phyloP scores from a whole-genome alignment of 129 eudicot species.

The Deinandra increscens region DNA sequence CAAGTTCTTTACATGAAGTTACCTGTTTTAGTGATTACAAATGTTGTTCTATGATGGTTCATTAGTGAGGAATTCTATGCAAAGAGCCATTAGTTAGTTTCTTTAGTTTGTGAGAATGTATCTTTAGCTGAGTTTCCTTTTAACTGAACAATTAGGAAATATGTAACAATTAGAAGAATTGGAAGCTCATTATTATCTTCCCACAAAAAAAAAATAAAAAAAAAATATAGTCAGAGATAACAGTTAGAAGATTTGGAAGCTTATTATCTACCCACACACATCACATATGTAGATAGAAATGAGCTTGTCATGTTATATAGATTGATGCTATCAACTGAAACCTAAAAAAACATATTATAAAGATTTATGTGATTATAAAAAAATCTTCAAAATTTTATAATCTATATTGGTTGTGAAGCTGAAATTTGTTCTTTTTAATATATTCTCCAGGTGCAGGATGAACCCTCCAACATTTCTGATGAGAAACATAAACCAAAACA shows the following conservation, averaged over 20 bases:
- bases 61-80: not conserved
- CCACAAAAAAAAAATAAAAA: no score
- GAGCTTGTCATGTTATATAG: not conserved
- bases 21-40: not conserved
- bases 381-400: not conserved
- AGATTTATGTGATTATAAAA: not conserved
- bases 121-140: not conserved
- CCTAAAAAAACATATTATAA: not conserved
- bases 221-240: no score
- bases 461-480: conserved; percentile 16
- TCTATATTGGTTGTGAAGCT: not conserved
- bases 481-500: conserved; percentile 8
- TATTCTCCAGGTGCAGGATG: conserved; percentile 20
- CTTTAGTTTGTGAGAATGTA: not conserved
- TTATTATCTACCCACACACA: not conserved
- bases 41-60: conserved; percentile 6
- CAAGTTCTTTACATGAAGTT: not conserved
- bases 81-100: not conserved
- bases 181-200: not conserved
- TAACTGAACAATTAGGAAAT: not conserved
- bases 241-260: not conserved
- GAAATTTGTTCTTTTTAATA: not conserved
- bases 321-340: not conserved
- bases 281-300: not conserved
- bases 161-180: not conserved